Evolutionary conservation across 768 basidiomycete genomes (phyloP), one percentile per base, ranked within the genome.

Genomic region (Trametes cubensis): DNA sequence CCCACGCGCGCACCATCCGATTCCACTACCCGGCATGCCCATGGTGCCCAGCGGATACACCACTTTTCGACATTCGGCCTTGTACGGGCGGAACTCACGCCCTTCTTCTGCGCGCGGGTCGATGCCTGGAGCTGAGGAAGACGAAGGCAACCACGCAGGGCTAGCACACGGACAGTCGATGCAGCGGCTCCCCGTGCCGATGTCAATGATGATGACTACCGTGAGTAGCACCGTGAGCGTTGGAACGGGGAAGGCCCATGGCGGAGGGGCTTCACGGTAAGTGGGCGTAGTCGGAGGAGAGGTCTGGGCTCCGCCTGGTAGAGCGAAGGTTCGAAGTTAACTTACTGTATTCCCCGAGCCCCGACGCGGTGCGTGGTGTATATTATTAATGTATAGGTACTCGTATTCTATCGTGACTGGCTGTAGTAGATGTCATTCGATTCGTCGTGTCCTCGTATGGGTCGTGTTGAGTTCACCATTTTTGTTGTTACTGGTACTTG

Each of bases 151-250:
- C 45, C 63, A 64, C 39, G 63, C 63, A 7, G 63, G 63, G 23
- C 30, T 64, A 38, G 49, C 28, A 42, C 55, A 64, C 25, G 63
- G 63, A 39, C 53, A 64, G 49, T 56, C 58, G 40, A 48, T 64
- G 58, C 58, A 60, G 55, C 53, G 58, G 44, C 48, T 64, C 20
- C 63, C 63, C 4, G 51, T 64, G 54, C 58, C 58, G 11, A 60
- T 63, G 57, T 55, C 57, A 26, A 49, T 55, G 45, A 56, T 60
- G 63, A 53, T 64, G 48, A 64, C 58, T 17, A 64, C 63, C 0
- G 63, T 64, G 48, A 64, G 58, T 42, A 64, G 63, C 49, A 64
- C 63, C 17, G 63, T 64, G 21, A 64, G 58, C 58, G 63, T 60
- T 15, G 63, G 63, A 20, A 53, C 40, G 21, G 41, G 20, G 41